Evolutionary conservation across 345 rosid species (phyloP).

Genomic region (Eucalyptus globulus): DNA sequence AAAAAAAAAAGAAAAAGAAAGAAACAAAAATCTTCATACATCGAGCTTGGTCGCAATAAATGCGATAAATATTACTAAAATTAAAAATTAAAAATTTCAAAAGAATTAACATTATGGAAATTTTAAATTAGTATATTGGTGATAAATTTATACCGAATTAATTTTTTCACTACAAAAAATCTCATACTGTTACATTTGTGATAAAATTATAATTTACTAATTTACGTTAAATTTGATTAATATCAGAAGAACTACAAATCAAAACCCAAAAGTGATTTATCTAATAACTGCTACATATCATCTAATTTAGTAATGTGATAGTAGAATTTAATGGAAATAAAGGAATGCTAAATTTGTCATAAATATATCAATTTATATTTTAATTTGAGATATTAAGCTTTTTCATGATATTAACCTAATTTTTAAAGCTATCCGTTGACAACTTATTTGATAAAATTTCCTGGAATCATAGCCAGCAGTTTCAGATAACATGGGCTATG

Average conservation of each 20-base stretch:
- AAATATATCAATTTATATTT: fast-evolving
- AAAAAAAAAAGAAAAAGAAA: neutral
- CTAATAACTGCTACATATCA: fast-evolving
- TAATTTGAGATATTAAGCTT: too few species aligned
- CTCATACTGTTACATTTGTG: fast-evolving
- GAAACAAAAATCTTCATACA: neutral
- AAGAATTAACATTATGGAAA: neutral
- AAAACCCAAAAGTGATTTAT: too few species aligned
- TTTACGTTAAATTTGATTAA: fast-evolving
- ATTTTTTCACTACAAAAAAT: too few species aligned
- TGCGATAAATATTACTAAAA: neutral
- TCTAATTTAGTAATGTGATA: too few species aligned
- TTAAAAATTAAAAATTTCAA: neutral
- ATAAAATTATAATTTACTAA: too few species aligned
- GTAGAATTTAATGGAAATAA: too few species aligned
- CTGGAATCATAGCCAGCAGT: neutral
- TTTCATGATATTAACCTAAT: neutral
- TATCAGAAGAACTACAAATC: fast-evolving
- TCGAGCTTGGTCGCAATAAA: neutral
- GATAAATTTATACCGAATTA: neutral
- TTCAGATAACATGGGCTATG: neutral
- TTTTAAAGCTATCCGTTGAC: neutral
- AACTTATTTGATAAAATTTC: neutral
- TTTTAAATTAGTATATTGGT: too few species aligned
- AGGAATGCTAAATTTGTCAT: fast-evolving